A percentile compares a stretch with the other conserved stretches of the same genome.
These are phyloP conservation scores for Lecanicillium sp. DNA, from an alignment of 2,329 filamentous ascomycete genomes.

Conservation along the genomic window DNA sequence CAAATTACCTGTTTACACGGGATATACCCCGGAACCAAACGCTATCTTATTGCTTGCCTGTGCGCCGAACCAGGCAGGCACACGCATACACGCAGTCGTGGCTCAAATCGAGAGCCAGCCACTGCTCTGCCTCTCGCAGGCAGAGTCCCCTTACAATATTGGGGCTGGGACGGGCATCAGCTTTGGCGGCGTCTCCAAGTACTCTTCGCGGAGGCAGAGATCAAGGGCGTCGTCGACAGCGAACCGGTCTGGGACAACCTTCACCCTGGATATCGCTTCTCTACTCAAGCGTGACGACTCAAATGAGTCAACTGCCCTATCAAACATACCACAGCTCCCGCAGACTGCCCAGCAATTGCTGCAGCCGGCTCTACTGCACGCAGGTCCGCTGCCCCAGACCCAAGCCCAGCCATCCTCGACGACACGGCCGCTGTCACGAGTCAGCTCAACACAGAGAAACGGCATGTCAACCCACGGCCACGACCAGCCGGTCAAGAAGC, in stretches of 20 bases:
- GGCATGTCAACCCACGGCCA: conserved; percentile 45
- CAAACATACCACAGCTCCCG: conserved; percentile 10
- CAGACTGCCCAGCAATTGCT: conserved; percentile 13
- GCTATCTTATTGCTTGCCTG: conserved; percentile 3
- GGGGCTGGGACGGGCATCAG: conserved; percentile 4
- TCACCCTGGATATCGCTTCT: conserved; percentile 91
- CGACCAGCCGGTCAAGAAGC: conserved; percentile 77
- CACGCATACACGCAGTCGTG: conserved; percentile 28
- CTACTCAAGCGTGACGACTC: conserved; percentile 73
- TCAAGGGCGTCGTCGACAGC: conserved; percentile 17
- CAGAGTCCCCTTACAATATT: conserved; percentile 26
- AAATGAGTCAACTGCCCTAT: conserved; percentile 54
- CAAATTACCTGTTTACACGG: no score
- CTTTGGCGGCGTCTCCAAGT: conserved; percentile 1
- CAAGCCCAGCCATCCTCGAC: conserved; percentile 3
- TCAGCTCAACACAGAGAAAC: conserved; percentile 6
- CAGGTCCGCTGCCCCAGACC: conserved; percentile 7
- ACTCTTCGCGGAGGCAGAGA: conserved; percentile 14
- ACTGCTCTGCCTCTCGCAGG: conserved; percentile 32
- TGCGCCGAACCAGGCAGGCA: conserved; percentile 7
- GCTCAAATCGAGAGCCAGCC: conserved; percentile 35
- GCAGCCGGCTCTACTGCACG: conserved; percentile 5
- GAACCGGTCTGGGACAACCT: conserved; percentile 20
- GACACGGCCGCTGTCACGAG: background rate
- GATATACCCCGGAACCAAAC: no score